Base-by-base conservation (phyloP, 2,329 filamentous ascomycete species). In the Fusarium vanettenii region DNA sequence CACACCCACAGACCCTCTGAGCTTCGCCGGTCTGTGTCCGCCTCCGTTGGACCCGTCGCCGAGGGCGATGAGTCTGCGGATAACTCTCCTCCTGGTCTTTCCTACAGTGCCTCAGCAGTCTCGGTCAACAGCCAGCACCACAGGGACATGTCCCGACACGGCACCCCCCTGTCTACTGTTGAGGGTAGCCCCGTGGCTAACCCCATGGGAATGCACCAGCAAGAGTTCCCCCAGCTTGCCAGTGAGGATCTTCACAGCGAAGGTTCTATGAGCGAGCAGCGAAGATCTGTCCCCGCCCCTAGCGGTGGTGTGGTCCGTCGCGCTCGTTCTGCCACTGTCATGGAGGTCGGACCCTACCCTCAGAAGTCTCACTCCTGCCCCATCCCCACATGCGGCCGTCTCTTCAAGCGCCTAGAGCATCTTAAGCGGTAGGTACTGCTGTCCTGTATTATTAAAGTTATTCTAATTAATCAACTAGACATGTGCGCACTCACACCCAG, bases 341-440 rank as follows among this genome's bases (percentile, higher is more conserved):
- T 97, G 93, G 97, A 99, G 84, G 90, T 98, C 73, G 95, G 95
- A 35, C 97, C 97, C 16, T 98, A 98, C 82, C 95, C 97, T 61
- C 95, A 97, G 82, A 99, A 99, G 85, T 98, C 95, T 45, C 97
- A 99, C 85, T 98, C 96, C 2, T 99, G 97, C 87, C 97, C 97
- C n/a, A 99, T 99, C 80, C 97, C 97, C 31, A 97, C 96, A 65
- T 99, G 97, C 83, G 97, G 97, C 64, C 93, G 97, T 80, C 90
- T 98, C 72, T 99, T 99, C 90, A 99, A 99, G 92, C 93, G 97
- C 85, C 91, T 99, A 87, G 97, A 99, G 87, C 97, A 99, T 87
- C 92, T 99, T 81, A 99, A 99, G 90, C 92, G 96, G 95, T 97
- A 94, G 91, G 82, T 11, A 80, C 80, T 82, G 75, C 82, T 85